phyloP scores from a whole-genome alignment of 495 filamentous ascomycete genomes.

The Immersiella caudata region DNA sequence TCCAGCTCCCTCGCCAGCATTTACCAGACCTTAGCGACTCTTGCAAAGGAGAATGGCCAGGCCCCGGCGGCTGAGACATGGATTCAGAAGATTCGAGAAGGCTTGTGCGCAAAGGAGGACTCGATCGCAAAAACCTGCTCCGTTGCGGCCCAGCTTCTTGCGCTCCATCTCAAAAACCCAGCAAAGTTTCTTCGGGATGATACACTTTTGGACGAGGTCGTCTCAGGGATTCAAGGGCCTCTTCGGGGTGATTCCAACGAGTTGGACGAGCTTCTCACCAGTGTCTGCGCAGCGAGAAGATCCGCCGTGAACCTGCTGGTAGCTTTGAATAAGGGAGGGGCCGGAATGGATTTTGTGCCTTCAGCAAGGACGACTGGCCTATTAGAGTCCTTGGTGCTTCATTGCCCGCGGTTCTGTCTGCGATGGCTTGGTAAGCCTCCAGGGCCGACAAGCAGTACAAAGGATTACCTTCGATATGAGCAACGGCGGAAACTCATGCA shows the following conservation, averaged over 20 bases:
- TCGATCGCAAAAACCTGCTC: constrained; percentile 50
- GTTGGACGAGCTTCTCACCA: constrained; percentile 70
- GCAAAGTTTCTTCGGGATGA: constrained; percentile 39
- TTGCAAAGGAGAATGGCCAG: constrained; percentile 50
- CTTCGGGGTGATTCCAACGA: constrained; percentile 65
- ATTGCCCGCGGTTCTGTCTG: constrained; percentile 54
- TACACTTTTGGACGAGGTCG: constrained; percentile 46
- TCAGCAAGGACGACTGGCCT: constrained; percentile 29
- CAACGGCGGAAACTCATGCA: constrained; percentile 56
- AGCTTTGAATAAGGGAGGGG: constrained; percentile 17
- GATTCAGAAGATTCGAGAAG: constrained; percentile 44
- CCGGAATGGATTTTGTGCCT: constrained; percentile 22
- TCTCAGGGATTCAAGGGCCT: constrained; percentile 58
- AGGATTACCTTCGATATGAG: constrained; percentile 55
- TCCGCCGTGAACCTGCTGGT: constrained; percentile 57
- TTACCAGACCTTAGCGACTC: constrained; percentile 43
- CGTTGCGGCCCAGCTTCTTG: constrained; percentile 47
- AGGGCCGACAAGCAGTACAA: constrained; percentile 43
- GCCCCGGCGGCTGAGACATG: constrained; percentile 52
- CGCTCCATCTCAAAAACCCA: constrained; percentile 46
- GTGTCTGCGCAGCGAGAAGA: constrained; percentile 65
- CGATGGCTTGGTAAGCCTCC: constrained; percentile 61
- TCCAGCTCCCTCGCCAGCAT: constrained; percentile 42
- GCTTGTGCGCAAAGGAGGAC: constrained; percentile 38
- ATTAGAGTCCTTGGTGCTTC: constrained; percentile 53